A percentile compares a stretch with the other conserved stretches of the same genome.
These are phyloP conservation scores for Penicillium sp. DNA, from an alignment of 2,329 filamentous ascomycete species.

Conservation along the genomic window DNA sequence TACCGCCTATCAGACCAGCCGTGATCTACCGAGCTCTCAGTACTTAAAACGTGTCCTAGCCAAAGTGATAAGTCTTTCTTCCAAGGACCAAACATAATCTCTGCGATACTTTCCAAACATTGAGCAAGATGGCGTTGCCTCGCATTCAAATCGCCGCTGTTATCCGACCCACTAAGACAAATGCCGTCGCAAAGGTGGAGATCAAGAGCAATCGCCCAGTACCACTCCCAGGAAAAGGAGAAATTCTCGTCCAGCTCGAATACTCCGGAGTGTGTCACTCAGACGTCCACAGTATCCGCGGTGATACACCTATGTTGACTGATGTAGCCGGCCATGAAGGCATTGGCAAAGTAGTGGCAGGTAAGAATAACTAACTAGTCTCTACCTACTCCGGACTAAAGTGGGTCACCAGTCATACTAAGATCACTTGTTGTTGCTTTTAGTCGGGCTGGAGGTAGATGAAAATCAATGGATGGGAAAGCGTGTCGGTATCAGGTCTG, in stretches of 20 bases:
- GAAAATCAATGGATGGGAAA: constrained; percentile 30
- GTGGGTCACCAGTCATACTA: not conserved
- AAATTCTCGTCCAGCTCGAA: constrained; percentile 48
- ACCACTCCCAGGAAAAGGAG: constrained; percentile 37
- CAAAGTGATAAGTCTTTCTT: not conserved
- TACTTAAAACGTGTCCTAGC: not conserved
- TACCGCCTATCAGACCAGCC: not conserved
- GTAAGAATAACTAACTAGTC: no score
- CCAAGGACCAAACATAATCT: not conserved
- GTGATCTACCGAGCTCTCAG: not conserved
- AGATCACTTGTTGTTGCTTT: not conserved
- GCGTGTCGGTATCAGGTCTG: constrained; percentile 34
- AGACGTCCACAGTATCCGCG: constrained; percentile 46
- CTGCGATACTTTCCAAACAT: not conserved
- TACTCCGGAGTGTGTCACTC: constrained; percentile 49
- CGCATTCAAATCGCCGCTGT: constrained; percentile 33
- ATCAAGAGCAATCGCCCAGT: constrained; percentile 32
- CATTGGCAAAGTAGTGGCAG: constrained; percentile 42
- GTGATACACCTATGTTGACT: constrained; percentile 43
- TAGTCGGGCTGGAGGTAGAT: constrained; percentile 31
- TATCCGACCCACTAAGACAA: constrained; percentile 24
- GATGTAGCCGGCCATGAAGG: constrained; percentile 49
- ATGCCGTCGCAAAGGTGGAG: constrained; percentile 20
- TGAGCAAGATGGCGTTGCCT: constrained; percentile 19
- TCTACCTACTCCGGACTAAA: not conserved